These are phyloP conservation scores for Arachnomyces sp. DNA, from an alignment of 2,329 filamentous ascomycete genomes.

Conservation along the genomic window DNA sequence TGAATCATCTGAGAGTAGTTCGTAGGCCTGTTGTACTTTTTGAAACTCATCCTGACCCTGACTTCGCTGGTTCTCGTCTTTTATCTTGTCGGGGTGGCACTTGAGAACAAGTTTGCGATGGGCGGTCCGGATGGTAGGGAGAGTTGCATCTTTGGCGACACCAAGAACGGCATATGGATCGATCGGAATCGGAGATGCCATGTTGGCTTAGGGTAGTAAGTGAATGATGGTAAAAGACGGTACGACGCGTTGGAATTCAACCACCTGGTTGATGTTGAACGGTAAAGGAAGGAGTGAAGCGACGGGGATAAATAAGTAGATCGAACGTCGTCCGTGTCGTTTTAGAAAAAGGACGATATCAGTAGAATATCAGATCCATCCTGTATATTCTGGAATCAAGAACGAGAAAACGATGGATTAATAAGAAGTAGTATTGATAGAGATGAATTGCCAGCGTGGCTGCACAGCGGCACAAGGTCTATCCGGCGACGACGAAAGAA, in stretches of 20 bases:
- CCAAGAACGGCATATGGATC: constrained; percentile 78
- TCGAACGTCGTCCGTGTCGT: neutral
- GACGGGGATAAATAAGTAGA: neutral
- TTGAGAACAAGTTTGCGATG: constrained; percentile 82
- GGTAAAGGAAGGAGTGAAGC: neutral
- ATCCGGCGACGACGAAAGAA: too few relatives aligned
- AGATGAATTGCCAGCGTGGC: too few relatives aligned
- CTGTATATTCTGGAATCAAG: too few relatives aligned
- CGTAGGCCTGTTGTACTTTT: constrained; percentile 85
- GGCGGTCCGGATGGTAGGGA: constrained; percentile 65
- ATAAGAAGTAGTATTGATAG: too few relatives aligned
- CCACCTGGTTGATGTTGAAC: neutral
- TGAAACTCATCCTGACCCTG: constrained; percentile 83
- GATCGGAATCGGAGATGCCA: constrained; percentile 43
- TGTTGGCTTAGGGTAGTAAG: constrained; percentile 35
- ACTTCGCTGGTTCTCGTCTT: constrained; percentile 67
- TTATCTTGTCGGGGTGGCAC: constrained; percentile 87
- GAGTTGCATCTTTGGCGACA: constrained; percentile 62
- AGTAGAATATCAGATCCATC: neutral
- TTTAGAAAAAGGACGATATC: neutral
- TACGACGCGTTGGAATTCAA: constrained; percentile 5
- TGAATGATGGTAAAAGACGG: neutral
- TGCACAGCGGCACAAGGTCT: too few relatives aligned
- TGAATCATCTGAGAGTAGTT: constrained; percentile 72
- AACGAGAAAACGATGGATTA: too few relatives aligned